These are phyloP conservation scores for Candida broadrunensis DNA, from an alignment of 805 yeast genomes.

Conservation along the genomic window DNA sequence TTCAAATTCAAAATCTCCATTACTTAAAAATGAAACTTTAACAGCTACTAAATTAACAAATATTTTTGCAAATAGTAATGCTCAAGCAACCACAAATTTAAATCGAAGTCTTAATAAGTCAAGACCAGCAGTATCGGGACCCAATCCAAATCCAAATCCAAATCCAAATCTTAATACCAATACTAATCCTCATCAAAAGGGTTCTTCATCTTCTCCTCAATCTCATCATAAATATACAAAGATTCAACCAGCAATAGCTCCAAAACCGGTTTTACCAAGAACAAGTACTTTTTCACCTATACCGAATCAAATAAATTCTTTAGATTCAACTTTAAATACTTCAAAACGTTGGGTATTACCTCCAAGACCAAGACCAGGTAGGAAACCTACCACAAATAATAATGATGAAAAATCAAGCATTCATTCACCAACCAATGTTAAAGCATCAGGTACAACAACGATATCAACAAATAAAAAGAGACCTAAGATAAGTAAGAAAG, in stretches of 20 bases:
- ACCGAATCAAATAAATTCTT: slow-evolving; percentile 16
- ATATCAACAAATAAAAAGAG: background rate
- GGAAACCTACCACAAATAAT: slow-evolving; percentile 26
- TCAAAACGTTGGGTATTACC: slow-evolving; percentile 40
- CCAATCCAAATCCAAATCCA: background rate
- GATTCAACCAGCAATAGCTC: slow-evolving; percentile 39
- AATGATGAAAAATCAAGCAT: slow-evolving; percentile 1
- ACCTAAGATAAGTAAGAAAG: slow-evolving; percentile 4
- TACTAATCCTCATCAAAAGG: background rate
- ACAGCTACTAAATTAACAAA: background rate
- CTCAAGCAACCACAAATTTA: background rate
- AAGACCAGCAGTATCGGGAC: background rate
- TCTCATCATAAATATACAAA: slow-evolving; percentile 24
- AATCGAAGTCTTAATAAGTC: background rate
- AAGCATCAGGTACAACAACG: background rate
- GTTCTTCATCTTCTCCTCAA: background rate
- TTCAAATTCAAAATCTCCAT: background rate
- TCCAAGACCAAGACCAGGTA: slow-evolving; percentile 40
- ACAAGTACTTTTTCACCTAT: slow-evolving; percentile 18
- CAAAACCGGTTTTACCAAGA: slow-evolving; percentile 32
- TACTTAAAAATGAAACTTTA: background rate
- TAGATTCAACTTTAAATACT: slow-evolving; percentile 20
- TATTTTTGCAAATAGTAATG: background rate
- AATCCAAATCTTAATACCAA: background rate
- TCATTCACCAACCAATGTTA: background rate